Percentiles rank a stretch among this genome's conserved stretches.
Conservation (phyloP, 169 alveolate species). For the Amoebophrya sp. region DNA sequence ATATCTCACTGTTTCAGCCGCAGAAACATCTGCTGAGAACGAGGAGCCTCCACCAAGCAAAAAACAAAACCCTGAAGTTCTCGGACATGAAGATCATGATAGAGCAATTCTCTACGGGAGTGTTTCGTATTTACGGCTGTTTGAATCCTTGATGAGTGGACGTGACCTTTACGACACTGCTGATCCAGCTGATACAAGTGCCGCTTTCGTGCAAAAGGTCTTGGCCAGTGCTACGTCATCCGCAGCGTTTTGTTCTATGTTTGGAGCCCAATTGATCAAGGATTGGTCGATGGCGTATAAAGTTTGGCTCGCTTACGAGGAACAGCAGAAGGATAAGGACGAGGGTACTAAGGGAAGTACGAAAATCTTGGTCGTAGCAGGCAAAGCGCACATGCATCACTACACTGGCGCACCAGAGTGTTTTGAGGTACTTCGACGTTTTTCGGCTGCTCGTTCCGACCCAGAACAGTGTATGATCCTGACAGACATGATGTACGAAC, state of each 20-base stretch:
- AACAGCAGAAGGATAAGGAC: not conserved
- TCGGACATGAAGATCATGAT: too few species aligned
- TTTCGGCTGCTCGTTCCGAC: not conserved
- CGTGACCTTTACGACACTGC: not conserved
- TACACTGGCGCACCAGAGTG: not conserved
- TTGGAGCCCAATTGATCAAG: not conserved
- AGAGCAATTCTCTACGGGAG: not conserved
- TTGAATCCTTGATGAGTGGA: not conserved
- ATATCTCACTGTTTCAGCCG: too few species aligned
- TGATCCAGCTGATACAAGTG: not conserved
- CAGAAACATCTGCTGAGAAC: too few species aligned
- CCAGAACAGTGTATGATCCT: too few species aligned
- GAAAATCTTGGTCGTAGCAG: not conserved
- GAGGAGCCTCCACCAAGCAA: too few species aligned
- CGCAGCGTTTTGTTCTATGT: not conserved
- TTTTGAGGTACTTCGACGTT: not conserved
- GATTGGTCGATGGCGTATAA: not conserved
- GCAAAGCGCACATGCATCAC: slow-evolving; percentile 13
- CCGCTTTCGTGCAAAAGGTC: too few species aligned
- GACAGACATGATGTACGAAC: too few species aligned
- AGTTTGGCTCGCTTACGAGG: too few species aligned
- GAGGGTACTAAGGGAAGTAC: not conserved
- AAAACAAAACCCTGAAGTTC: too few species aligned
- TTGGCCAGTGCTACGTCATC: not conserved
- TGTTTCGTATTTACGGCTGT: not conserved